Conservation (phyloP, 345 rosid species). For the Theobroma cacao region DNA sequence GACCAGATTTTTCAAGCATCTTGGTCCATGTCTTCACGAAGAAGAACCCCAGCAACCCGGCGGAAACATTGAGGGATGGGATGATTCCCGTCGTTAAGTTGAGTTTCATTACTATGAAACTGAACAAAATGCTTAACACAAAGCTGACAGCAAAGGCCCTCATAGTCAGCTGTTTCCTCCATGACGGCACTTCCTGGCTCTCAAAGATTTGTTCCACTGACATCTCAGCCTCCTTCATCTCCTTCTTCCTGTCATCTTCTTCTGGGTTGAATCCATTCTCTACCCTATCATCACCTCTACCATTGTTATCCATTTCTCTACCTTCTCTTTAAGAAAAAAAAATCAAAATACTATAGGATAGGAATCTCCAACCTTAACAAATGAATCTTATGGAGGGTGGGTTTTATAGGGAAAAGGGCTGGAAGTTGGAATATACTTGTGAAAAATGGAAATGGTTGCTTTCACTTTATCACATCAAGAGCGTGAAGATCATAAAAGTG, state of each 20-base stretch:
- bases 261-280: neutral
- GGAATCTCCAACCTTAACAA: neutral
- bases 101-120: constrained; percentile 73
- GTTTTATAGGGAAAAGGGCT: neutral
- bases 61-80: constrained; percentile 80
- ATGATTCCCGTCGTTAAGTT: constrained; percentile 73
- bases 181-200: constrained; percentile 39
- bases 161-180: constrained; percentile 64
- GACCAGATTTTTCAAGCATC: constrained; percentile 36
- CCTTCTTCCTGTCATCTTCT: neutral
- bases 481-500: neutral
- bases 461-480: constrained; percentile 4
- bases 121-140: constrained; percentile 48
- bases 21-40: constrained; percentile 73
- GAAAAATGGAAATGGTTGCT: neutral
- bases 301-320: neutral
- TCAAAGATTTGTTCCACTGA: constrained; percentile 57
- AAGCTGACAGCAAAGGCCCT: constrained; percentile 67
- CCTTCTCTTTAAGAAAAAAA: no score
- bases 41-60: constrained; percentile 72
- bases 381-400: neutral
- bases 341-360: no score
- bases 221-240: constrained; percentile 5
- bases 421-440: neutral
- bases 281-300: neutral